Conservation (phyloP, 2,329 filamentous ascomycete species). For the Hansfordia pulvinata region DNA sequence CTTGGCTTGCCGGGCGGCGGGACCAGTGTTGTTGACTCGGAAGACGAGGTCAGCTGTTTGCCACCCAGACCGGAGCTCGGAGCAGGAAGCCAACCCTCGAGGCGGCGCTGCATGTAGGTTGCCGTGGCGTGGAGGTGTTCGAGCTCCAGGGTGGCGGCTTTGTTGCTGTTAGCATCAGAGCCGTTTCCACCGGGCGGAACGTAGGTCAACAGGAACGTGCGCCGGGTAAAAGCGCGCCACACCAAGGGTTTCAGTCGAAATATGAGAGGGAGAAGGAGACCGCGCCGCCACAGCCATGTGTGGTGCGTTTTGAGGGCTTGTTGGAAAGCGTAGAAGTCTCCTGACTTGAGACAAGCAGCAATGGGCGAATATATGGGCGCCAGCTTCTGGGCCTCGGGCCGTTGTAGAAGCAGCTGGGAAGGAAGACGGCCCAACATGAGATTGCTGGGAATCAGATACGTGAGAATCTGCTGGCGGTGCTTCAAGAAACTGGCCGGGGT, state of each 20-base stretch:
- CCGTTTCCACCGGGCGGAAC: too few relatives aligned
- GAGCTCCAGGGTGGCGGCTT: constrained; percentile 64
- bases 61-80: constrained; percentile 30
- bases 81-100: constrained; percentile 42
- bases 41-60: too few relatives aligned
- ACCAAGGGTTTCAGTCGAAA: constrained; percentile 70
- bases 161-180: constrained; percentile 37
- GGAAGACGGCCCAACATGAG: constrained; percentile 78
- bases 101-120: constrained; percentile 47
- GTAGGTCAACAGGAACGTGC: constrained; percentile 66
- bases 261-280: constrained; percentile 61
- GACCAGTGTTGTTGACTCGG: constrained; percentile 30
- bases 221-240: constrained; percentile 71
- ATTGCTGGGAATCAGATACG: constrained; percentile 72
- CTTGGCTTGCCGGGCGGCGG: constrained; percentile 33
- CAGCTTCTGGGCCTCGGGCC: constrained; percentile 56
- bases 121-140: constrained; percentile 52
- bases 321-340: constrained; percentile 64
- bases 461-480: constrained; percentile 69
- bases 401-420: constrained; percentile 46
- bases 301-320: constrained; percentile 49
- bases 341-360: constrained; percentile 56
- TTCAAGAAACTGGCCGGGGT: constrained; percentile 44
- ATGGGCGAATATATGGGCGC: constrained; percentile 57
- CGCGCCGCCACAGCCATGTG: constrained; percentile 62